phyloP scores from a whole-genome alignment of 2,329 filamentous ascomycete genomes.

The Cordyceps militaris region DNA sequence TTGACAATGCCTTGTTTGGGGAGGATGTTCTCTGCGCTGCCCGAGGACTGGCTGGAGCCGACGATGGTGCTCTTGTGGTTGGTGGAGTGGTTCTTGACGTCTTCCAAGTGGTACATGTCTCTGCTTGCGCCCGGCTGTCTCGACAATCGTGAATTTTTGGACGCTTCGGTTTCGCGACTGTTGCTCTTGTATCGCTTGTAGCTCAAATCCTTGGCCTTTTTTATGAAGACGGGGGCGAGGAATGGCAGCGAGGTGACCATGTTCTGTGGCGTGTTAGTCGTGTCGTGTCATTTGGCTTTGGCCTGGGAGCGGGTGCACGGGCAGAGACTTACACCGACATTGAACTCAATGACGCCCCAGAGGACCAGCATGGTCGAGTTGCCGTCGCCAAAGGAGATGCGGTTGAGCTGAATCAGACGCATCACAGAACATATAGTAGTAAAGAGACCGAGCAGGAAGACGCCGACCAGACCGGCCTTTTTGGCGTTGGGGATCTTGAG shows the following conservation, averaged over 20 bases:
- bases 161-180: slow-evolving; percentile 21
- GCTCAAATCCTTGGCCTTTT: slow-evolving; percentile 35
- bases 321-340: slow-evolving; percentile 32
- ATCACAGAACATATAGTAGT: slow-evolving; percentile 48
- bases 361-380: slow-evolving; percentile 50
- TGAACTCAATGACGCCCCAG: slow-evolving; percentile 52
- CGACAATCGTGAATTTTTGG: neutral
- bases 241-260: slow-evolving; percentile 41
- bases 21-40: slow-evolving; percentile 35
- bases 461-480: slow-evolving; percentile 42
- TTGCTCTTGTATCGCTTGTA: slow-evolving; percentile 28
- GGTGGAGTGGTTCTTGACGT: slow-evolving; percentile 22
- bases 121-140: slow-evolving; percentile 18
- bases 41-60: slow-evolving; percentile 20
- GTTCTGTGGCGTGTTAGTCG: slow-evolving; percentile 25
- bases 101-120: slow-evolving; percentile 32
- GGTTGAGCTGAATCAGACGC: slow-evolving; percentile 43
- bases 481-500: slow-evolving; percentile 41
- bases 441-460: slow-evolving; percentile 48
- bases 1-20: slow-evolving; percentile 30
- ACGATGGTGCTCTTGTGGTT: slow-evolving; percentile 25
- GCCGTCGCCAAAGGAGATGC: slow-evolving; percentile 43
- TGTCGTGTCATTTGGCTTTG: neutral
- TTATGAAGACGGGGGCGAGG: slow-evolving; percentile 36
- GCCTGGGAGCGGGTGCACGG: too few species aligned